phyloP scores from a whole-genome alignment of 441 rosid genomes.

The Eutrema salsugineum region DNA sequence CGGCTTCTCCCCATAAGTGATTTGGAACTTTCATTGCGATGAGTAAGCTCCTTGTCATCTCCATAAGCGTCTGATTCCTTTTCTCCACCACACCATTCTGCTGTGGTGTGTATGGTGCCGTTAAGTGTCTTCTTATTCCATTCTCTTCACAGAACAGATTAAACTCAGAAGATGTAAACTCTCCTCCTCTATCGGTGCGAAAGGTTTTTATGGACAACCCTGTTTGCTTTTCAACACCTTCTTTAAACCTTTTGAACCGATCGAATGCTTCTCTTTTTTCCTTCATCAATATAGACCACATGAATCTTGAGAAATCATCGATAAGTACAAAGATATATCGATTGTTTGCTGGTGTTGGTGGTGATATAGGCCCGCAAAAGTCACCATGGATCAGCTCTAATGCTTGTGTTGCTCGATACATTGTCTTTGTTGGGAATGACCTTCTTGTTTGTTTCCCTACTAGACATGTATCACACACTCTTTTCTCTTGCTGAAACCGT shows the following conservation, averaged over 20 bases:
- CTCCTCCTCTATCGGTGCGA: background rate
- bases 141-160: background rate
- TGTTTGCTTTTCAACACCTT: background rate
- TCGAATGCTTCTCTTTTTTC: too few relatives aligned
- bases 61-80: background rate
- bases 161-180: background rate
- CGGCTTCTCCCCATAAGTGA: too few relatives aligned
- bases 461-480: background rate
- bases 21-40: too few relatives aligned
- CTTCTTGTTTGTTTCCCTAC: background rate
- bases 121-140: background rate
- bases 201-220: background rate
- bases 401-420: too few relatives aligned
- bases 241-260: too few relatives aligned
- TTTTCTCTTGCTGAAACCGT: too few relatives aligned
- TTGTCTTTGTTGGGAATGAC: background rate
- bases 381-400: too few relatives aligned
- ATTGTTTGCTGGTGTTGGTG: too few relatives aligned
- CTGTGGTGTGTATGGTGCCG: background rate
- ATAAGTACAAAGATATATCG: too few relatives aligned
- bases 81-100: background rate
- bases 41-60: background rate
- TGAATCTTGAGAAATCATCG: too few relatives aligned
- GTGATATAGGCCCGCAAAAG: too few relatives aligned
- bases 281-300: too few relatives aligned